Base-by-base conservation (phyloP, 1,284 basidiomycete species). In the Chondrostereum purpureum region DNA sequence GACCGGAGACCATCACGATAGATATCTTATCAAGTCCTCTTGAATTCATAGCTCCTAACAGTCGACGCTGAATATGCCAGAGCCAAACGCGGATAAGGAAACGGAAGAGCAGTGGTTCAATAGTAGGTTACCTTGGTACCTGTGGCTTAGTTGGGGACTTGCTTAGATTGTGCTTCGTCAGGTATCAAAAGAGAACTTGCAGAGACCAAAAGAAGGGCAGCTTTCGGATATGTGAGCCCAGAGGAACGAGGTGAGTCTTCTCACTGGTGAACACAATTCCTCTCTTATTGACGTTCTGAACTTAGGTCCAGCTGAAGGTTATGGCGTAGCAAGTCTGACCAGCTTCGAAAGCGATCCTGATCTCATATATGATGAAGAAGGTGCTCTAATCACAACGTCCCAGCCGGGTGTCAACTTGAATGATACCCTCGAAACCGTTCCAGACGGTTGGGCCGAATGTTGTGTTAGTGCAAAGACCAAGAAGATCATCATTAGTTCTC, bases 371-470 rank as follows among this genome's bases (percentile, higher is more conserved):
- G 27, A n/a, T 8, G 27, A 31, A 31, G 27, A 31, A 8, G 27
- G n/a, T 8, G 8, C 8, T n/a, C 8, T 31, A 8, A n/a, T 31
- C 27, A 31, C n/a, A 8, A 31, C 27, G n/a, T 31, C 27, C 27
- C 27, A 31, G 27, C 27, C 27, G 8, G 8, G 8, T 8, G 8
- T 8, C 8, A 8, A 8, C 27, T n/a, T 31, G 10, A 37, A 37
- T 19, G 12, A 8, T 17, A 13, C 39, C 18, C 11, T n/a, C 10
- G 39, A 10, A 18, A 18, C 10, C 39, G 11, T 19, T 18, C 39
- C 38, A 12, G 49, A 40, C 13, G 38, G 42, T 13, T 39, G 39
- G 45, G 23, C 49, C 10, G 49, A 50, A 34, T 50, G 49, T 20
- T 24, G 37, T 11, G 17, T 50, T 12, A 34, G 42, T 14, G 49